phyloP scores from a whole-genome alignment of 257 asterid species.

The Solanum ahanhuiri region DNA sequence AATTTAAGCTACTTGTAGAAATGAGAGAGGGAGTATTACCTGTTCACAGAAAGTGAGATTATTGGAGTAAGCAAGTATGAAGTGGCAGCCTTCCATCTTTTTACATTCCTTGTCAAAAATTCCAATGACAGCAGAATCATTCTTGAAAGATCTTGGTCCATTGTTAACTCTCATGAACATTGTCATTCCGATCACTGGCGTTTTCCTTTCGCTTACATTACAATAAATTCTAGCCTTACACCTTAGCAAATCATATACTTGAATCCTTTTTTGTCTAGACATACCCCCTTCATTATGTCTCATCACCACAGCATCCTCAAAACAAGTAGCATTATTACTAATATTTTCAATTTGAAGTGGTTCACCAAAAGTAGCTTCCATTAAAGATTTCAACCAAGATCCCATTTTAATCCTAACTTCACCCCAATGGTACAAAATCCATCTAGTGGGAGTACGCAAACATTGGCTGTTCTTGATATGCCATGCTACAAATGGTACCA shows the following conservation, averaged over 20 bases:
- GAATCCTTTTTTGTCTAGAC: constrained; percentile 40
- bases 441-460: constrained; percentile 22
- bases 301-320: constrained; percentile 57
- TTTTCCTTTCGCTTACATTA: constrained; percentile 14
- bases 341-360: constrained; percentile 24
- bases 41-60: constrained; percentile 60
- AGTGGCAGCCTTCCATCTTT: constrained; percentile 43
- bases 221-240: constrained; percentile 52
- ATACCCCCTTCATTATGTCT: constrained; percentile 67
- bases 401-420: constrained; percentile 48
- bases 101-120: constrained; percentile 42
- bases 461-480: constrained; percentile 39
- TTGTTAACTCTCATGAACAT: constrained; percentile 38
- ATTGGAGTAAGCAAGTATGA: constrained; percentile 45
- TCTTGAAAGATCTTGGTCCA: constrained; percentile 55
- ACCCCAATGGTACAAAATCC: constrained; percentile 71
- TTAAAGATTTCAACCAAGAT: constrained; percentile 41
- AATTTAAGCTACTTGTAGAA: too few species aligned
- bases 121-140: constrained; percentile 33
- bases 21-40: constrained; percentile 16
- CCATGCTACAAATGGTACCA: constrained; percentile 62
- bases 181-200: constrained; percentile 40
- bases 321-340: constrained; percentile 21
- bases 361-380: constrained; percentile 39
- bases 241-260: constrained; percentile 53